A percentile compares a stretch with the other conserved stretches of the same genome.
phyloP scores from a whole-genome alignment of 2,329 filamentous ascomycete species.

The Onygena corvina region DNA sequence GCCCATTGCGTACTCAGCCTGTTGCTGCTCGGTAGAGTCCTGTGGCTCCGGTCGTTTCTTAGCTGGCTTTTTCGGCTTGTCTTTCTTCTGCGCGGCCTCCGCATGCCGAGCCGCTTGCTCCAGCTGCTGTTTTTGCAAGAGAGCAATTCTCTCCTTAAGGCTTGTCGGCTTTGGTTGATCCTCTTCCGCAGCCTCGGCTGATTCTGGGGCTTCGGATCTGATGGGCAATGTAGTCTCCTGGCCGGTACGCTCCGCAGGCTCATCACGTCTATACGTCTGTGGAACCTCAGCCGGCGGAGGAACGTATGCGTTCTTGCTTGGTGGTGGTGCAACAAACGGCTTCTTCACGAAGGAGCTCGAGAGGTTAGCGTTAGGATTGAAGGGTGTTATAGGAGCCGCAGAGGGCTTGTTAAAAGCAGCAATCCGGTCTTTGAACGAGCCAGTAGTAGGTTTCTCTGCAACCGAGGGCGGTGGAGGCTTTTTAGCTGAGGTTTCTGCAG shows the following conservation, averaged over 20 bases:
- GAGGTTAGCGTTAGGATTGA: constrained; percentile 60
- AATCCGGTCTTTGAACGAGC: constrained; percentile 87
- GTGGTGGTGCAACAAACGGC: constrained; percentile 88
- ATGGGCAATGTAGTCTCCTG: constrained; percentile 28
- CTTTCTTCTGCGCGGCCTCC: constrained; percentile 66
- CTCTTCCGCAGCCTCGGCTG: constrained; percentile 44
- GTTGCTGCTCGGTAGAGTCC: constrained; percentile 20
- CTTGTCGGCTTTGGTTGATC: constrained; percentile 85
- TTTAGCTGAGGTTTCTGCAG: background rate
- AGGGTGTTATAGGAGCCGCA: constrained; percentile 75
- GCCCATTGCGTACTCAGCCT: constrained; percentile 19
- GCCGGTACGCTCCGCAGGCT: constrained; percentile 44
- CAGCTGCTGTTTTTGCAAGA: constrained; percentile 84
- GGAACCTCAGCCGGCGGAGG: constrained; percentile 58
- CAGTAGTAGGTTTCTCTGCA: constrained; percentile 59
- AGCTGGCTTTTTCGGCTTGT: constrained; percentile 67
- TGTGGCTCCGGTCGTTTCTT: constrained; percentile 50
- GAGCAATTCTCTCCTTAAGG: constrained; percentile 86
- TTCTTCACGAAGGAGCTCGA: constrained; percentile 74
- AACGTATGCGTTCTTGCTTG: constrained; percentile 81
- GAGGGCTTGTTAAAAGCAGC: constrained; percentile 90
- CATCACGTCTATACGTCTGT: constrained; percentile 73
- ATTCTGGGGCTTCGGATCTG: constrained; percentile 16
- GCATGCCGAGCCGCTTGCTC: constrained; percentile 77
- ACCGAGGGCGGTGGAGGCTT: constrained; percentile 54